These are phyloP conservation scores for Plasmodium reichenowi DNA, from an alignment of 169 alveolate genomes.

Conservation along the genomic window DNA sequence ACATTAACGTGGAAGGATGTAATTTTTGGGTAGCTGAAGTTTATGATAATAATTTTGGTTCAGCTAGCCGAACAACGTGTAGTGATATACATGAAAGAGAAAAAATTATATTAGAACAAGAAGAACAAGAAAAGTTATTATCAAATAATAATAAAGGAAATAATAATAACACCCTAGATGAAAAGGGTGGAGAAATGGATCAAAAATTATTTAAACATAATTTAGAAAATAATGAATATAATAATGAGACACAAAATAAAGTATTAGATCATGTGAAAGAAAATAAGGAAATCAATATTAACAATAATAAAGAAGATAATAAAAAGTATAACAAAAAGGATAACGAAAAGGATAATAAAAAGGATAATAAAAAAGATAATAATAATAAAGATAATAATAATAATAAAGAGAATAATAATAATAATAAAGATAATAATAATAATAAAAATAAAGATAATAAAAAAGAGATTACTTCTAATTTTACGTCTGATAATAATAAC, in stretches of 20 bases:
- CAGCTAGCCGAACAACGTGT: constrained; percentile 75
- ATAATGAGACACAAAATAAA: constrained; percentile 2
- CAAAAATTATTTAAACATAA: constrained; percentile 27
- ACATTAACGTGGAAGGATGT: constrained; percentile 84
- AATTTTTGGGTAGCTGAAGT: constrained; percentile 93
- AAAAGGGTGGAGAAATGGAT: constrained; percentile 18
- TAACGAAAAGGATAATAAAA: neutral
- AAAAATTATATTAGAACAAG: constrained; percentile 75
- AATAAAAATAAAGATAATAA: neutral
- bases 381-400: no score
- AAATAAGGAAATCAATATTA: neutral
- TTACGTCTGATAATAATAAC: neutral
- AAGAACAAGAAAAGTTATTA: constrained; percentile 70
- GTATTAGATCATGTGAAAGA: neutral
- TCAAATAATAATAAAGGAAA: constrained; percentile 16
- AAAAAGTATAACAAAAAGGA: neutral
- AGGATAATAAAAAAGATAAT: neutral
- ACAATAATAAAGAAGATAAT: neutral
- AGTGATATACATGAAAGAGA: constrained; percentile 78
- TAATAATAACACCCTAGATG: neutral
- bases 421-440: neutral
- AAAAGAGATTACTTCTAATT: neutral
- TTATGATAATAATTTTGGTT: constrained; percentile 75
- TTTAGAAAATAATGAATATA: constrained; percentile 7
- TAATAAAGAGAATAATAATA: no score